A percentile compares a stretch with the other conserved stretches of the same genome.
These are phyloP conservation scores for Rhodotorula sphaerocarpa DNA, from an alignment of 768 basidiomycete species.

Conservation along the genomic window DNA sequence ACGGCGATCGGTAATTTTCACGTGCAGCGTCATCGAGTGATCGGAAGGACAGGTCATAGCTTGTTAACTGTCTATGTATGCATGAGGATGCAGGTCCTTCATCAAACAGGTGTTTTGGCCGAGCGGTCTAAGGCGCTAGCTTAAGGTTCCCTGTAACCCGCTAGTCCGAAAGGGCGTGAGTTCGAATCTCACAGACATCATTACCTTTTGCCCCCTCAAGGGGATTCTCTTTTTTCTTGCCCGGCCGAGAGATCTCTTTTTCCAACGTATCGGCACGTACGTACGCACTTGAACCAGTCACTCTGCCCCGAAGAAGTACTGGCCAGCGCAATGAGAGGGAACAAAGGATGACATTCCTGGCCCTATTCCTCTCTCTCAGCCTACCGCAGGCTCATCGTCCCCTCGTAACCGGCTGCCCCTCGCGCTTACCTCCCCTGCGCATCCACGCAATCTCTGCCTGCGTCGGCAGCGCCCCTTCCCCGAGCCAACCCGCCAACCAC, in stretches of 20 bases:
- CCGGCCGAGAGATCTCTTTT: background rate
- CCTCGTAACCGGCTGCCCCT: background rate
- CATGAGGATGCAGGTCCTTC: too few species aligned
- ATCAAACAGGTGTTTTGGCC: constrained; percentile 31
- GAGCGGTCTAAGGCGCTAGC: constrained; percentile 39
- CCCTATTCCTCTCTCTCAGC: too few species aligned
- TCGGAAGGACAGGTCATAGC: too few species aligned
- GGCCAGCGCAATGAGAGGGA: too few species aligned
- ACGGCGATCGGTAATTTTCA: too few species aligned
- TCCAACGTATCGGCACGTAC: too few species aligned
- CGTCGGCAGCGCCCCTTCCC: constrained; percentile 7
- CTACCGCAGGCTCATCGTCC: too few species aligned
- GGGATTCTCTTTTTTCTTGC: background rate
- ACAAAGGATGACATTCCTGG: too few species aligned
- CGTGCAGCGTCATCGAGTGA: too few species aligned
- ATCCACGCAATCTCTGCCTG: constrained; percentile 29
- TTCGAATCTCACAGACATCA: constrained; percentile 13
- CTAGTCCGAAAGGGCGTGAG: constrained; percentile 9
- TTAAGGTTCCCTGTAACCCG: constrained; percentile 26
- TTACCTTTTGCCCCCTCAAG: background rate
- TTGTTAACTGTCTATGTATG: too few species aligned
- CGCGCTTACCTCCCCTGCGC: constrained; percentile 14
- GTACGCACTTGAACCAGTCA: too few species aligned
- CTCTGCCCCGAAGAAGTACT: too few species aligned
- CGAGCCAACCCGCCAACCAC: constrained; percentile 24